These are phyloP conservation scores for Rostrohypoxylon terebratum DNA, from an alignment of 495 filamentous ascomycete species.

Conservation along the genomic window DNA sequence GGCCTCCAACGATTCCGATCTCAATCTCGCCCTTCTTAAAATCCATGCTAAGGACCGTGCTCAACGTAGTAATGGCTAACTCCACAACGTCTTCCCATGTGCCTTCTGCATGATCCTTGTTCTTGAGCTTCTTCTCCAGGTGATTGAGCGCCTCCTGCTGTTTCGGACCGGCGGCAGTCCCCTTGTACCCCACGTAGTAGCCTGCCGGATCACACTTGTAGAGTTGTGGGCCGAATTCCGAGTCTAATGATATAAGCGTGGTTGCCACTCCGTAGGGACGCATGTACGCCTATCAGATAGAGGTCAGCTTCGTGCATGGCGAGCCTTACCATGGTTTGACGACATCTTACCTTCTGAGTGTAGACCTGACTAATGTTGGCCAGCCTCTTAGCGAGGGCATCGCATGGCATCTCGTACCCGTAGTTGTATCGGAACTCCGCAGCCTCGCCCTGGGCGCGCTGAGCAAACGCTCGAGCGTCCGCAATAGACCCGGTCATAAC, in stretches of 20 bases:
- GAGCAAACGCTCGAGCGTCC: slow-evolving; percentile 91
- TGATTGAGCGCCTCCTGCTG: slow-evolving; percentile 98
- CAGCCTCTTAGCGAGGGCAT: slow-evolving; percentile 93
- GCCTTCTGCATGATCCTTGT: slow-evolving; percentile 94
- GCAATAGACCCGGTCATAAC: slow-evolving; percentile 99
- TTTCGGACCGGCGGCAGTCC: slow-evolving; percentile 95
- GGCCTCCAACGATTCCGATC: slow-evolving; percentile 94
- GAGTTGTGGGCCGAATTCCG: slow-evolving; percentile 92
- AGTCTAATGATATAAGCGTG: slow-evolving; percentile 92
- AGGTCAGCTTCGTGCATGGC: slow-evolving; percentile 38
- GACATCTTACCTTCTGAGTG: slow-evolving; percentile 84
- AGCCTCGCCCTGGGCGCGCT: slow-evolving; percentile 92
- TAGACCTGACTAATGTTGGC: slow-evolving; percentile 99
- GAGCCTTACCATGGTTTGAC: slow-evolving; percentile 28
- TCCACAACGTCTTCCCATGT: slow-evolving; percentile 98
- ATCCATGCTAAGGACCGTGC: slow-evolving; percentile 96
- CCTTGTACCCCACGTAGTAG: slow-evolving; percentile 98
- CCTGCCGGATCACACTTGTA: slow-evolving; percentile 99
- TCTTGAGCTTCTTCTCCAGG: slow-evolving; percentile 99
- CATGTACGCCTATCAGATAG: slow-evolving; percentile 85
- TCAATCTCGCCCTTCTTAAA: slow-evolving; percentile 99
- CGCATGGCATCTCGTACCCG: slow-evolving; percentile 99
- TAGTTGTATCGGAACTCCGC: slow-evolving; percentile 98
- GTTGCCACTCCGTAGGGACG: slow-evolving; percentile 94
- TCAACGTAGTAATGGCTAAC: slow-evolving; percentile 91